Evolutionary conservation across 331 rosid species (phyloP), one percentile per base, ranked within the genome.

Genomic region (Stylosanthes scabra): DNA sequence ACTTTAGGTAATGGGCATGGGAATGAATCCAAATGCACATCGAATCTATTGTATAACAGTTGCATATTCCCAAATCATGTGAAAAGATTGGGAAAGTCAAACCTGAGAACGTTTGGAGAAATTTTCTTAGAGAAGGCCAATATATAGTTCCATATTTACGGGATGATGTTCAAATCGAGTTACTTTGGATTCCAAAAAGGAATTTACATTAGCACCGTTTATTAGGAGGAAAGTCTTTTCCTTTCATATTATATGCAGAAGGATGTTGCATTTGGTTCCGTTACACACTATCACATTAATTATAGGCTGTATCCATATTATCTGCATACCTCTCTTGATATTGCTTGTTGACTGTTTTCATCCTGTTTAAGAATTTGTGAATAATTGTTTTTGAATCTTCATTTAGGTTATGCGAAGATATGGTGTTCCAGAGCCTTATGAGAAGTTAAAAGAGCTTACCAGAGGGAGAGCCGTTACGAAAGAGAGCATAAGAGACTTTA

Each of bases 341-440:
- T 56, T 55, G 65, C 55, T 13, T 31, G 8, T 55, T 66, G 14
- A 20, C 25, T 20, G 25, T 20, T 20, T 1, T 50, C 50, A 27
- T 41, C 40, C 2, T 16, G 8, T 49, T 39, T 0, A 45, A 54
- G 39, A 44, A 8, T 6, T 31, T 55, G 9, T 10, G 29, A 34
- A 39, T 66, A 67, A 67, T 78, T 4, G n/a, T 27, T 50, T 66
- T 50, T 51, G 13, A 59, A 71, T 68, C 7, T 66, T 59, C n/a
- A 42, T 68, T 31, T 67, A 92, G 97, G 97, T 92, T 29, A 92
- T 92, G 97, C 86, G 96, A 78, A 83, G 97, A 86, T 88, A 83
- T 9, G 96, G 88, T 74, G 93, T 92, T 80, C 93, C 97, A 0
- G 97, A 92, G 82, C 96, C 97, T 11, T 92, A 92, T 57, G 93